Conservation (phyloP, 176 grass and related monocot species). For the Rhynchospora pubera region DNA sequence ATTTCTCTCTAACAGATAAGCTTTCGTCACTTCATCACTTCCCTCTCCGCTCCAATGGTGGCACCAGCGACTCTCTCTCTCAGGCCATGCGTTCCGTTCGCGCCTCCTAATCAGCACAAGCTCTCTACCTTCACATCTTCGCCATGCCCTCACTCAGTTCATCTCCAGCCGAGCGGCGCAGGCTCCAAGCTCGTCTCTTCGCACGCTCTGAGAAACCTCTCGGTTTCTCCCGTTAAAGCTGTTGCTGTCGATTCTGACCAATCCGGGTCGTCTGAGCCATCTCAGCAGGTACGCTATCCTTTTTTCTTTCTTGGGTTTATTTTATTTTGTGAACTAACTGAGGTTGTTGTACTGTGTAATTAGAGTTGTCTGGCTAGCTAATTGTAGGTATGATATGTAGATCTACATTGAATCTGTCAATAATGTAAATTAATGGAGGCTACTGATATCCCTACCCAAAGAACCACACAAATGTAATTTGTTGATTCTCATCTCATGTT, state of each 20-base stretch:
- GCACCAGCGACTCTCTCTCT: conserved; percentile 54
- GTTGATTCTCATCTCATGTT: not conserved
- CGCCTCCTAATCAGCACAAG: conserved; percentile 8
- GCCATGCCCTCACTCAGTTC: not conserved
- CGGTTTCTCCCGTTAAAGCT: conserved; percentile 18
- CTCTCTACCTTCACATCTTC: conserved; percentile 16
- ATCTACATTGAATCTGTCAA: not conserved
- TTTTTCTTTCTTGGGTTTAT: not conserved
- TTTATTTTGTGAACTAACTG: not conserved
- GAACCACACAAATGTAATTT: not conserved
- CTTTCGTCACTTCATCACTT: not conserved
- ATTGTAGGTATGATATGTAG: not conserved
- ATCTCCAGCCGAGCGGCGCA: not conserved
- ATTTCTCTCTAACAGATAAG: conserved; percentile 42
- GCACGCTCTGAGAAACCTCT: not conserved
- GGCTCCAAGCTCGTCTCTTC: not conserved
- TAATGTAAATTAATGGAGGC: not conserved
- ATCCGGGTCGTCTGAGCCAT: conserved; percentile 33
- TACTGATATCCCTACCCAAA: not conserved
- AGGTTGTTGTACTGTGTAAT: not conserved
- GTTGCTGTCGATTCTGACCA: conserved; percentile 54
- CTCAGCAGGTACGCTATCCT: conserved; percentile 32
- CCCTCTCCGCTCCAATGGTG: conserved; percentile 37
- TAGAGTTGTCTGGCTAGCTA: not conserved
- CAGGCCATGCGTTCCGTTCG: conserved; percentile 32